These are phyloP conservation scores for Neurospora sp. DNA, from an alignment of 495 filamentous ascomycete species.

Conservation along the genomic window DNA sequence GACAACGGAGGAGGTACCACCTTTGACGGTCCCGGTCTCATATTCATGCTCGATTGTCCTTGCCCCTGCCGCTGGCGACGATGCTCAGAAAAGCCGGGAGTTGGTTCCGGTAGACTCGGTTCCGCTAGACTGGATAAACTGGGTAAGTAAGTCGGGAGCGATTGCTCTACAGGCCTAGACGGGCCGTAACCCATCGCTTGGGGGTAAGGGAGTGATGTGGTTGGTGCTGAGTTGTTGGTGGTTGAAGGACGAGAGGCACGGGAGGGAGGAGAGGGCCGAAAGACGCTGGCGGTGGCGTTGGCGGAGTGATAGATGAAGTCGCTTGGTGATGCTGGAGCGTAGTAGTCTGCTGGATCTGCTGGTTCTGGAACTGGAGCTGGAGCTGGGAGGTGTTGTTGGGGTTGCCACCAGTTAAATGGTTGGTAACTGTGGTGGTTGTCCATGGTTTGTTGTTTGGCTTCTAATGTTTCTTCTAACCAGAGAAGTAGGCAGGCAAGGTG, in stretches of 20 bases:
- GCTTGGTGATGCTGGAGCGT: conserved; percentile 8
- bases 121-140: not conserved
- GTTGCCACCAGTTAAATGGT: no score
- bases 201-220: no score
- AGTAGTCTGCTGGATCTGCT: not conserved
- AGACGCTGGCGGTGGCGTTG: not conserved
- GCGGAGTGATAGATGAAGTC: conserved; percentile 15
- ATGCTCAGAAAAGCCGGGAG: not conserved
- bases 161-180: not conserved
- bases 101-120: not conserved
- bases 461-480: not conserved
- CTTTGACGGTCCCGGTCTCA: not conserved
- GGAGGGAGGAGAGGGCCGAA: not conserved
- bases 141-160: not conserved
- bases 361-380: not conserved
- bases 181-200: not conserved
- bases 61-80: not conserved
- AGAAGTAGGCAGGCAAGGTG: not conserved
- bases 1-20: not conserved
- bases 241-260: no score
- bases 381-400: no score
- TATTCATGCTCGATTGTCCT: not conserved
- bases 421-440: not conserved
- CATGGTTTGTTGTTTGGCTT: not conserved
- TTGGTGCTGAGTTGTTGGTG: no score